phyloP scores from a whole-genome alignment of 2,329 filamentous ascomycete species.

The Gyromitra esculenta region DNA sequence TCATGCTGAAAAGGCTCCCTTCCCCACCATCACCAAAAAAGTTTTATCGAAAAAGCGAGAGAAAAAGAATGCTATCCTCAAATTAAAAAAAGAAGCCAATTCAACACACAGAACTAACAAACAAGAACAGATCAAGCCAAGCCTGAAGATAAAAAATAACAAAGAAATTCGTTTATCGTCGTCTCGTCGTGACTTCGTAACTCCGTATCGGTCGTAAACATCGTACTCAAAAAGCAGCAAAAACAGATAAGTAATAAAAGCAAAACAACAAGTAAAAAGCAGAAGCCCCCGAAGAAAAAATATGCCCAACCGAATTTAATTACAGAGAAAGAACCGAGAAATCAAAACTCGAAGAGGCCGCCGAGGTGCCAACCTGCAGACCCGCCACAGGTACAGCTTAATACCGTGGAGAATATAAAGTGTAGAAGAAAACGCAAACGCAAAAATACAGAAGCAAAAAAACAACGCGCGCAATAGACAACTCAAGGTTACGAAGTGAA shows the following conservation, averaged over 20 bases:
- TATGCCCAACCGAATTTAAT: conserved; percentile 56
- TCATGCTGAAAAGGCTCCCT: conserved; percentile 40
- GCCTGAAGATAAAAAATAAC: conserved; percentile 37
- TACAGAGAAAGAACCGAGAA: conserved; percentile 53
- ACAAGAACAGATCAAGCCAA: conserved; percentile 52
- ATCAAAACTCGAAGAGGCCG: conserved; percentile 54
- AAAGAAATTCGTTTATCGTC: conserved; percentile 52
- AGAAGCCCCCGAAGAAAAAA: conserved; percentile 57
- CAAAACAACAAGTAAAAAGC: conserved; percentile 54
- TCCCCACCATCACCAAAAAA: conserved; percentile 38
- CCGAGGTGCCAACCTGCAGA: conserved; percentile 46
- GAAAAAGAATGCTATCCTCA: conserved; percentile 50
- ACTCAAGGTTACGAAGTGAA: conserved; percentile 55
- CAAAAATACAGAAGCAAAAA: conserved; percentile 44
- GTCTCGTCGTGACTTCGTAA: conserved; percentile 50
- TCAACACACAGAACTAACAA: conserved; percentile 48
- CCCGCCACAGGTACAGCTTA: conserved; percentile 52
- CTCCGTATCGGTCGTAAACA: conserved; percentile 43
- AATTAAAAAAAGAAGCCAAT: conserved; percentile 50
- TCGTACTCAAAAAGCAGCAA: conserved; percentile 49
- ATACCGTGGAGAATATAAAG: conserved; percentile 53
- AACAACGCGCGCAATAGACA: conserved; percentile 44
- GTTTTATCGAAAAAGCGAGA: conserved; percentile 47
- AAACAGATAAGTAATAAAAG: conserved; percentile 40
- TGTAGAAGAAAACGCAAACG: conserved; percentile 40